Evolutionary conservation across 2,329 filamentous ascomycete genomes (phyloP).

Genomic region (Arthrobotrys pseudoclavata): DNA sequence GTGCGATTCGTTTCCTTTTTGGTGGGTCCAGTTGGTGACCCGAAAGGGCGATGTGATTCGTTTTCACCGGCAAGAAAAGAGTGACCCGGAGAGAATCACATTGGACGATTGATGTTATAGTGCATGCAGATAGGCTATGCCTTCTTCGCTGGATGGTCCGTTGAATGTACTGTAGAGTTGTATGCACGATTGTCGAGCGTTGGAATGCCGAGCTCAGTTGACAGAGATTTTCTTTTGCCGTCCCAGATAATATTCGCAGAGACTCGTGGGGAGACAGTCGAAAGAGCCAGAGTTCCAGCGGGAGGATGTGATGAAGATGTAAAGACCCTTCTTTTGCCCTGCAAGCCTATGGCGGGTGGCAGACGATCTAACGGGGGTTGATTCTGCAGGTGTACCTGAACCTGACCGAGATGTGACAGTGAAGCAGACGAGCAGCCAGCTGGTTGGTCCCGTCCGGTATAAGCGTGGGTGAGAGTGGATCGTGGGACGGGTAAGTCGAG

Average conservation of each 20-base stretch:
- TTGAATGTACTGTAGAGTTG: constrained; percentile 17
- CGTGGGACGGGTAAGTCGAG: constrained; percentile 10
- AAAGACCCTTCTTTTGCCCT: constrained; percentile 40
- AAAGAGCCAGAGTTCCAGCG: constrained; percentile 31
- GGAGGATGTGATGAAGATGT: constrained; percentile 21
- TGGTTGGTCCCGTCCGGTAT: constrained; percentile 41
- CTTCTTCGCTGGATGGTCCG: constrained; percentile 44
- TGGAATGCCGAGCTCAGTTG: constrained; percentile 58
- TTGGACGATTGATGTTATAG: constrained; percentile 54
- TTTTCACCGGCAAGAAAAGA: constrained; percentile 49
- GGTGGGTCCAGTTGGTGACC: constrained; percentile 30
- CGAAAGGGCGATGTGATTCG: constrained; percentile 53
- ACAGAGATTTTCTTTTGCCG: constrained; percentile 45
- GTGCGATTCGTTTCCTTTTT: constrained; percentile 48
- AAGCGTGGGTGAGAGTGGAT: constrained; percentile 23
- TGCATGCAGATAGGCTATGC: constrained; percentile 58
- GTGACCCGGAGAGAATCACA: constrained; percentile 45
- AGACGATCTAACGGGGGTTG: constrained; percentile 45
- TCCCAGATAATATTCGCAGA: constrained; percentile 37
- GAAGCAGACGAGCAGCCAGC: constrained; percentile 58
- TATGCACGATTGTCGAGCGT: constrained; percentile 47
- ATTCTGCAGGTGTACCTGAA: constrained; percentile 57
- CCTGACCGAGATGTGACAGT: constrained; percentile 38
- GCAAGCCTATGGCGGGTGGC: constrained; percentile 27
- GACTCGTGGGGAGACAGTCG: constrained; percentile 48